Evolutionary conservation across 2,329 filamentous ascomycete genomes (phyloP).

Genomic region (Helminthosporium solani): DNA sequence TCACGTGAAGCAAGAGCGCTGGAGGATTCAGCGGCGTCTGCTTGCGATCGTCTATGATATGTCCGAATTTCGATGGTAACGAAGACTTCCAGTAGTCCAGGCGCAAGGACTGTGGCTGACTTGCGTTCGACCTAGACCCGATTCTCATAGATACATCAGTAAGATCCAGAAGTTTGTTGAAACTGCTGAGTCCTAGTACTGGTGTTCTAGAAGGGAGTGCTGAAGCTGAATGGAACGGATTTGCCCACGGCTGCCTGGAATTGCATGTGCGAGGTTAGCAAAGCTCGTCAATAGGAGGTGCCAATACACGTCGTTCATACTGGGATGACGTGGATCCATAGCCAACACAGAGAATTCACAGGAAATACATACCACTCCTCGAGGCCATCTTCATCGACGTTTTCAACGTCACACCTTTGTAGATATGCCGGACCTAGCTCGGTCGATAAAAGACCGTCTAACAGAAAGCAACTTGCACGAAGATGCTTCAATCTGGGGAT

Average conservation of each 20-base stretch:
- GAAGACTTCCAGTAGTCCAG: constrained; percentile 41
- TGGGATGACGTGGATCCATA: no score
- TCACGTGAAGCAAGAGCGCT: constrained; percentile 28
- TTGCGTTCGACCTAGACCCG: constrained; percentile 11
- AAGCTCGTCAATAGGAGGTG: not conserved
- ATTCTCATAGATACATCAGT: constrained; percentile 23
- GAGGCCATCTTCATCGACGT: constrained; percentile 63
- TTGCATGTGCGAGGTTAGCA: not conserved
- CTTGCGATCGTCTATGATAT: constrained; percentile 16
- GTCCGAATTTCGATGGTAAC: constrained; percentile 26
- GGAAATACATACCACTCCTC: constrained; percentile 61
- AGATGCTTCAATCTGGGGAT: constrained; percentile 43
- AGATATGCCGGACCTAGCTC: constrained; percentile 56
- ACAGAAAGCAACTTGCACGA: constrained; percentile 60
- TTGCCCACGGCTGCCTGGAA: constrained; percentile 61
- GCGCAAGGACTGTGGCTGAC: constrained; percentile 31
- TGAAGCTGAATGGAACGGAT: constrained; percentile 45
- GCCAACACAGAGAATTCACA: not conserved
- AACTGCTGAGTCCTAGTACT: constrained; percentile 53
- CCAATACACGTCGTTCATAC: not conserved
- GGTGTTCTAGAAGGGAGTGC: constrained; percentile 25
- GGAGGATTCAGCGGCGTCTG: constrained; percentile 25
- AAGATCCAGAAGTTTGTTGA: constrained; percentile 51
- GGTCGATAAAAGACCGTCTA: constrained; percentile 61
- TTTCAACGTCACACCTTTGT: constrained; percentile 49